Conservation (phyloP, 2,329 filamentous ascomycete species). For the Cordyceps cicadae region DNA sequence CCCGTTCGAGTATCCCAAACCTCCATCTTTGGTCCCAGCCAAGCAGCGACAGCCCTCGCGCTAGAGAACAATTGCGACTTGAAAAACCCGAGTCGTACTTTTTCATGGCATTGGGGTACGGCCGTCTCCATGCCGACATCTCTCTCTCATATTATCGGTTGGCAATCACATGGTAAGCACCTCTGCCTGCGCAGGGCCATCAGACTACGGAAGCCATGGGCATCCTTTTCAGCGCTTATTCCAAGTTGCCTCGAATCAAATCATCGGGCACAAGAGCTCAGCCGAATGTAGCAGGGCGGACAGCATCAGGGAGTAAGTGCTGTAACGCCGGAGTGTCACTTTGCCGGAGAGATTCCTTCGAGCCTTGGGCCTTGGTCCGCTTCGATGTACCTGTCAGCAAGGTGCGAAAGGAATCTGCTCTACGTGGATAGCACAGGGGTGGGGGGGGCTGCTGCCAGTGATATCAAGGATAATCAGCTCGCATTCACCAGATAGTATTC, state of each 20-base stretch:
- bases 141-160: background rate
- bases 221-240: background rate
- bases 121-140: background rate
- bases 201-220: background rate
- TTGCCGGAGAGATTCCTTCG: background rate
- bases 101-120: slow-evolving; percentile 14
- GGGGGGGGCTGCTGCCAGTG: background rate
- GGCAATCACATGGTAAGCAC: background rate
- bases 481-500: background rate
- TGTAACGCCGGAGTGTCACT: background rate
- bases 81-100: slow-evolving; percentile 11
- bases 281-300: background rate
- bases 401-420: background rate
- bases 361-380: background rate
- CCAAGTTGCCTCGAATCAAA: background rate
- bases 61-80: background rate
- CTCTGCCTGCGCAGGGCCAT: background rate
- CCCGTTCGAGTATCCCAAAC: too few relatives aligned
- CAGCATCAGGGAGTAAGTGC: background rate
- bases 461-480: too few relatives aligned
- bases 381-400: background rate
- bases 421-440: background rate
- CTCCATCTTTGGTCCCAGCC: too few relatives aligned
- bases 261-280: background rate
- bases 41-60: too few relatives aligned